phyloP scores from a whole-genome alignment of 129 eudicot species.

The Tagetes erecta region DNA sequence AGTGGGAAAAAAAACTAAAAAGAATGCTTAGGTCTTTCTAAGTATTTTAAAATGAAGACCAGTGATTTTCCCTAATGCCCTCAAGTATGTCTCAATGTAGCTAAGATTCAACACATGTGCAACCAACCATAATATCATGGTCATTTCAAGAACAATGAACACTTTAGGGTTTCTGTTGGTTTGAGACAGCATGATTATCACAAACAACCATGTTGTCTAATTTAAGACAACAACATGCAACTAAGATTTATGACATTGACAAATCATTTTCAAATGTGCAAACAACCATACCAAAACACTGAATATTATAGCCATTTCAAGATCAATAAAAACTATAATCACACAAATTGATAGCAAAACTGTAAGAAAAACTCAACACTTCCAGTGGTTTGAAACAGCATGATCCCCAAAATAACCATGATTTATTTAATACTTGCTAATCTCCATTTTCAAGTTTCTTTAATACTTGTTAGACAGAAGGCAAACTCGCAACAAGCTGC shows the following conservation, averaged over 20 bases:
- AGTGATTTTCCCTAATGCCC: background rate
- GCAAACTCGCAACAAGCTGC: no score
- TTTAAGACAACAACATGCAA: no score
- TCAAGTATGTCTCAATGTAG: background rate
- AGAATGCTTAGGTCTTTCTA: background rate
- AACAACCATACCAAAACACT: background rate
- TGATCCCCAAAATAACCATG: background rate
- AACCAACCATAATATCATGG: background rate
- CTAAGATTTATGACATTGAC: no score
- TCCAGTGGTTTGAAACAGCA: no score
- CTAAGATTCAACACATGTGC: background rate
- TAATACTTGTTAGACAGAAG: no score
- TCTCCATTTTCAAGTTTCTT: no score
- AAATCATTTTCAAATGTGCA: no score
- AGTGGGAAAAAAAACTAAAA: background rate
- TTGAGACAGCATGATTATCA: no score
- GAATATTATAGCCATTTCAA: background rate
- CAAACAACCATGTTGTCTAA: no score
- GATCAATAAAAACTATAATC: background rate
- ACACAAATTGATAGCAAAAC: background rate
- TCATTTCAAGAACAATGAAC: background rate
- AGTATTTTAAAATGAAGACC: background rate
- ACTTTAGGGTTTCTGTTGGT: background rate
- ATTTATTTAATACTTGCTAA: no score
- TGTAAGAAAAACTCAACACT: background rate